A percentile compares a stretch with the other conserved stretches of the same genome.
Evolutionary conservation across 2,329 filamentous ascomycete genomes (phyloP).

Genomic region (Aureobasidium sp.): DNA sequence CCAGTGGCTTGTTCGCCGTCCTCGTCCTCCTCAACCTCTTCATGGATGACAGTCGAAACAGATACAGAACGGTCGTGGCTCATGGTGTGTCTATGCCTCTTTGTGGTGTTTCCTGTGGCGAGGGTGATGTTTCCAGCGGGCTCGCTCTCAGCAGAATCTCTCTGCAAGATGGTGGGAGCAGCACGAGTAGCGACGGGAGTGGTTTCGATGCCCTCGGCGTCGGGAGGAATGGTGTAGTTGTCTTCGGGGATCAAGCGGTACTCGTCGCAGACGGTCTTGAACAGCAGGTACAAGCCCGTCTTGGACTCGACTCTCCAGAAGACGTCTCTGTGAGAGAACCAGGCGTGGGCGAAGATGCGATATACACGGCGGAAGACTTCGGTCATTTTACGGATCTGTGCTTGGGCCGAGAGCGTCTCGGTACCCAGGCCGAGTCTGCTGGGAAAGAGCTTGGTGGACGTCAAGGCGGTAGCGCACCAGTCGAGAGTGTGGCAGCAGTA

Average conservation of each 20-base stretch:
- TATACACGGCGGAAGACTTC: slow-evolving; percentile 94
- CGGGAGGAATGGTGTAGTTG: slow-evolving; percentile 89
- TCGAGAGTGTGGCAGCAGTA: slow-evolving; percentile 98
- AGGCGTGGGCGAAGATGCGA: slow-evolving; percentile 94
- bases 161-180: neutral
- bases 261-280: slow-evolving; percentile 92
- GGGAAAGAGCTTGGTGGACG: slow-evolving; percentile 90
- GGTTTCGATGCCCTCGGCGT: slow-evolving; percentile 74
- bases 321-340: slow-evolving; percentile 92
- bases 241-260: slow-evolving; percentile 85
- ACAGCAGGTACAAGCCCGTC: slow-evolving; percentile 90
- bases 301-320: slow-evolving; percentile 91
- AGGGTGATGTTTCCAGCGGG: slow-evolving; percentile 35
- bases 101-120: slow-evolving; percentile 59
- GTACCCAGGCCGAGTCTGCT: slow-evolving; percentile 60
- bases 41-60: slow-evolving; percentile 73
- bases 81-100: slow-evolving; percentile 73
- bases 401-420: slow-evolving; percentile 27
- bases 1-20: slow-evolving; percentile 12
- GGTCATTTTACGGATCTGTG: slow-evolving; percentile 72
- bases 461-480: slow-evolving; percentile 92
- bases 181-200: slow-evolving; percentile 16
- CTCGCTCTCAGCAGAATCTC: slow-evolving; percentile 21
- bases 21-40: slow-evolving; percentile 61
- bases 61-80: slow-evolving; percentile 59